Base-by-base conservation (phyloP, 352 stramenopile genomes). In the Elongisporangium prolatum region DNA sequence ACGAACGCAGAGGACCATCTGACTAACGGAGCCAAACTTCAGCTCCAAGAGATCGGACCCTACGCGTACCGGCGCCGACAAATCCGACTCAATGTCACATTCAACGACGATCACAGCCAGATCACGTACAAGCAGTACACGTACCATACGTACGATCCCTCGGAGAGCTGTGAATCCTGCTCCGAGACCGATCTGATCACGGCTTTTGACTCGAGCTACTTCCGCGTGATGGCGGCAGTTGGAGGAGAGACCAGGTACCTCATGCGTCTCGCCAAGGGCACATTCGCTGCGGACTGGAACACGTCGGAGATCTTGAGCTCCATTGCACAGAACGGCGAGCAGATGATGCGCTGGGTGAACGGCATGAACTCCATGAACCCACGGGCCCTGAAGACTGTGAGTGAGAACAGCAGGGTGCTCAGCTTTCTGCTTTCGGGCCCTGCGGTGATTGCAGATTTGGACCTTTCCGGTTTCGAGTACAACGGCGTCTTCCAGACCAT, bases 341-440 rank as follows among this genome's bases (percentile, higher is more conserved):
- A 84, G 63, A 84, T 91, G 64, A 89, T 91, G 81, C 71, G 72
- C 40, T 90, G 63, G 77, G 51, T 76, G 21, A 80, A 80, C 48
- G 74, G 71, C 0, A 64, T 80, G 60, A 84, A 84, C 60, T 84
- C 74, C 53, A 68, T 80, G 54, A 50, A 84, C n/a, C 54, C 74
- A 0, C 56, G 53, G 17, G 74, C 74, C 18, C 73, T 74, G 71
- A 75, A 72, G 58, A 63, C 54, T 22, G 54, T 80, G 0, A 59
- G 63, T 20, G 18, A 10, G n/a, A 69, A 69, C 47, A 48, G 50
- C 0, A 50, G 52, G 8, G 68, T 78, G 37, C 24, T 75, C 13
- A 54, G 48, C 13, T 77, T 83, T 48, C 48, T 80, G 8, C 51
- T 20, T 0, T n/a, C 6, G 2, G 60, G 63, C 13, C 51, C 53